Evolutionary conservation across 129 eudicot genomes (phyloP).

Genomic region (Cynara cardunculus): DNA sequence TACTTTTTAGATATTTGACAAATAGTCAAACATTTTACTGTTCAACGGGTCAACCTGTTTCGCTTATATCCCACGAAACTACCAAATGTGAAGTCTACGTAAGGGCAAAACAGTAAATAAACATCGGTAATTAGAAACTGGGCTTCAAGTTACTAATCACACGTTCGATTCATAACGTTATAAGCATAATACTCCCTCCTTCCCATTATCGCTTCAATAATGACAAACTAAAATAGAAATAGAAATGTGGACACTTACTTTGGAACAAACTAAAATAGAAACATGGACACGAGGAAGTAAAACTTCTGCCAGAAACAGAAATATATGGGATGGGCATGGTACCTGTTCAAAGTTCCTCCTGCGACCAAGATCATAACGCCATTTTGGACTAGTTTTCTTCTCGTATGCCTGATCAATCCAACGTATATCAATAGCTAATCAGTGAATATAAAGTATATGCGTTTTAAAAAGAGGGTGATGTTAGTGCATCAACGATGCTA

Average conservation of each 20-base stretch:
- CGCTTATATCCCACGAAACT: background rate
- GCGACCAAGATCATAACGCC: conserved; percentile 97
- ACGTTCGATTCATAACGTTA: background rate
- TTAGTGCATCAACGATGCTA: no score
- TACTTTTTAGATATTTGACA: background rate
- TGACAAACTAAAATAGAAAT: background rate
- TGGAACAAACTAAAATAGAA: background rate
- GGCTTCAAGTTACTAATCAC: background rate
- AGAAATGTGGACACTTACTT: background rate
- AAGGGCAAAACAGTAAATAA: background rate
- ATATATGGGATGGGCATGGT: conserved; percentile 6
- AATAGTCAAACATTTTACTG: background rate
- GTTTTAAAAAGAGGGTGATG: background rate
- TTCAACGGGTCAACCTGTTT: background rate
- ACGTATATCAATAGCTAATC: conserved; percentile 11
- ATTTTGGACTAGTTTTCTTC: conserved; percentile 85
- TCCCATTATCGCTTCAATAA: background rate
- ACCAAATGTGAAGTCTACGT: background rate
- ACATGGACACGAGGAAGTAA: background rate
- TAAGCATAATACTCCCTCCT: background rate
- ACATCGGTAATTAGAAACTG: background rate
- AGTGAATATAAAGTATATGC: background rate
- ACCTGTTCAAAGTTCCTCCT: conserved; percentile 98
- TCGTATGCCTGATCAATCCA: conserved; percentile 79
- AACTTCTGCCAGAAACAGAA: no score